These are phyloP conservation scores for Alternaria ventricosa DNA, from an alignment of 2,329 filamentous ascomycete genomes.

Conservation along the genomic window DNA sequence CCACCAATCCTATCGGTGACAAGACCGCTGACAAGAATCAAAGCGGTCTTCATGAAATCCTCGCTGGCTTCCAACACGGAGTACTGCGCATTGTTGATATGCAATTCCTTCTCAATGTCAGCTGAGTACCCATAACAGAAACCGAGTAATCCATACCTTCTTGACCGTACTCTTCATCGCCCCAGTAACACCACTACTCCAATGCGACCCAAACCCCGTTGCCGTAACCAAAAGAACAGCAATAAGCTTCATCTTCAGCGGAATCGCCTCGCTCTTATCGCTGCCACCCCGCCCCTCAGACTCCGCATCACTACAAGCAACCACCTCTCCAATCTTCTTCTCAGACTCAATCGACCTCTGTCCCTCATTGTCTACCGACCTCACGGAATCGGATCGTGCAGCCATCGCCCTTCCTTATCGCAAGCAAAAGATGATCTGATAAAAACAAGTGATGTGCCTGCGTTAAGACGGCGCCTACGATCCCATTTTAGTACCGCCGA, in stretches of 20 bases:
- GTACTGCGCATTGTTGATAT: constrained; percentile 67
- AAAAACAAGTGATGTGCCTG: background rate
- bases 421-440: background rate
- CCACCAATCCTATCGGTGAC: constrained; percentile 66
- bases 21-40: constrained; percentile 63
- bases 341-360: background rate
- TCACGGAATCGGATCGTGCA: background rate
- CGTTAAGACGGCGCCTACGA: background rate
- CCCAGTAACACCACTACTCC: constrained; percentile 66
- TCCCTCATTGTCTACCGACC: background rate
- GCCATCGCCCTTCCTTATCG: background rate
- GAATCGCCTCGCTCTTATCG: constrained; percentile 13
- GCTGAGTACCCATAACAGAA: background rate
- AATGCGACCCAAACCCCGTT: constrained; percentile 66
- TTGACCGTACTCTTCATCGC: constrained; percentile 68
- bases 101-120: constrained; percentile 49
- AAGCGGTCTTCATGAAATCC: constrained; percentile 65
- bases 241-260: constrained; percentile 41
- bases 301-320: constrained; percentile 15
- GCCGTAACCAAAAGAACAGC: constrained; percentile 60
- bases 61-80: constrained; percentile 66
- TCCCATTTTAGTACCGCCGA: background rate
- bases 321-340: background rate
- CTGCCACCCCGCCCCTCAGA: background rate
- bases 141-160: constrained; percentile 47